phyloP scores from a whole-genome alignment of 2,329 filamentous ascomycete species.

The Monosporascus sp. region DNA sequence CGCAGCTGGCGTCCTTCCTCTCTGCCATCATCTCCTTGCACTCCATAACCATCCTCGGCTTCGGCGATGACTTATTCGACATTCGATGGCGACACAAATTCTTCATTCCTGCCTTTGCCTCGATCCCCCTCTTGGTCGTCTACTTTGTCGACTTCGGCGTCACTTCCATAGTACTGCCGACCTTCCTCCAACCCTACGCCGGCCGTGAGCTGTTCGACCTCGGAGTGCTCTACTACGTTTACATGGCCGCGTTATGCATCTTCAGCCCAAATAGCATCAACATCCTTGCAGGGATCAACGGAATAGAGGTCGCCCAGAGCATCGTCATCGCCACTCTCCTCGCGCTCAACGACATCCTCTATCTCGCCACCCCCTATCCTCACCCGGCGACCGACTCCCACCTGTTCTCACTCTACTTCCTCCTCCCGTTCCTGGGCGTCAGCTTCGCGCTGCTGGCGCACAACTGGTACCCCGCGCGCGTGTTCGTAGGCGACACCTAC shows the following conservation, averaged over 20 bases:
- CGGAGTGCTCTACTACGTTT: conserved; percentile 80
- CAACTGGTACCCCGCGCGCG: conserved; percentile 93
- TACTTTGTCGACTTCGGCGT: conserved; percentile 99
- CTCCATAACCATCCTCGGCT: conserved; percentile 81
- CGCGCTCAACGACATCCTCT: conserved; percentile 80
- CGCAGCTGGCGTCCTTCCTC: conserved; percentile 84
- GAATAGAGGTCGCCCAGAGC: conserved; percentile 93
- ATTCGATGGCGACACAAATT: conserved; percentile 99
- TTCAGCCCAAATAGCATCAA: conserved; percentile 99
- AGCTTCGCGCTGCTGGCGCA: conserved; percentile 80
- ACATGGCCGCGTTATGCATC: conserved; percentile 95
- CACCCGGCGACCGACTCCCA: conserved; percentile 95
- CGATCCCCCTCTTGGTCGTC: conserved; percentile 88
- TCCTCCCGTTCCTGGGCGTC: conserved; percentile 90
- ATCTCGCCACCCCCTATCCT: conserved; percentile 76
- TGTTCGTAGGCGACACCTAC: conserved; percentile 98
- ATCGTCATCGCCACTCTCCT: conserved; percentile 83
- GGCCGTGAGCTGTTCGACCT: conserved; percentile 76
- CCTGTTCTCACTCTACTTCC: conserved; percentile 89
- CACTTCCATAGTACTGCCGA: conserved; percentile 87
- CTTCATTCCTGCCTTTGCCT: conserved; percentile 90
- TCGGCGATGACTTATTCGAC: conserved; percentile 95
- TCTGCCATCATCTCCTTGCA: conserved; percentile 92
- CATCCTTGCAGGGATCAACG: conserved; percentile 98
- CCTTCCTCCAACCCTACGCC: conserved; percentile 76